Evolutionary conservation across 2,329 filamentous ascomycete genomes (phyloP).

Genomic region (Emergomyces pasteurianus): DNA sequence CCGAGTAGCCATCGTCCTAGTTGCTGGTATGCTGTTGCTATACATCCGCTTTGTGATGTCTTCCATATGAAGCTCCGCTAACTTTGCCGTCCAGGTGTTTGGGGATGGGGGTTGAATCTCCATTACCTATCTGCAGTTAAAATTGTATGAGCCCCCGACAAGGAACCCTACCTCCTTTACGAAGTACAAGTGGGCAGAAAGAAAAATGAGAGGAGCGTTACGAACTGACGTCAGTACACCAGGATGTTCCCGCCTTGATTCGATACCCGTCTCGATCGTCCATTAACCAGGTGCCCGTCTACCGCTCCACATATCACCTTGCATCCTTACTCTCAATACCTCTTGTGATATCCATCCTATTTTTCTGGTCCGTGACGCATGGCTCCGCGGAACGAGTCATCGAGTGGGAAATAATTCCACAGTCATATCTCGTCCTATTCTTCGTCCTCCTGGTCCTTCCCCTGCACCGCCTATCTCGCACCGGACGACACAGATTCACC

Average conservation of each 20-base stretch:
- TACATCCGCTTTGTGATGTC: not conserved
- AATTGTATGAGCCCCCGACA: conserved; percentile 46
- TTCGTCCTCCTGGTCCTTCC: conserved; percentile 61
- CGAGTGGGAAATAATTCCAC: conserved; percentile 73
- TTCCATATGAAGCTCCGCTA: not conserved
- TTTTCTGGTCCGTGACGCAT: conserved; percentile 75
- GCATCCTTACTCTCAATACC: conserved; percentile 64
- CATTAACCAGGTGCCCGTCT: conserved; percentile 58
- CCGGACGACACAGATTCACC: conserved; percentile 64
- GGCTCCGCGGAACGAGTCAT: conserved; percentile 58
- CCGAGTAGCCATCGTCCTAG: conserved; percentile 72
- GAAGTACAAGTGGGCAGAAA: not conserved
- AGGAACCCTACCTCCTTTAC: not conserved
- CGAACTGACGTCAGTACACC: conserved; percentile 12
- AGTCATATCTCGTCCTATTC: conserved; percentile 66
- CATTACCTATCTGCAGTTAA: conserved; percentile 69
- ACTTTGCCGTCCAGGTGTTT: conserved; percentile 53
- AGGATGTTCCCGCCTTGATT: conserved; percentile 75
- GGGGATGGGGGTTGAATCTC: conserved; percentile 89
- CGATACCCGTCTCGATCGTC: conserved; percentile 69
- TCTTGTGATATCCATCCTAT: conserved; percentile 56
- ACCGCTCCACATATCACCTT: conserved; percentile 75
- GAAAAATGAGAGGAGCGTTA: not conserved
- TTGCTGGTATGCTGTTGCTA: conserved; percentile 52
- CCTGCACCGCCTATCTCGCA: conserved; percentile 53